Evolutionary conservation across 208 protist genomes (phyloP).

Genomic region (Acanthamoeba triangularis): DNA sequence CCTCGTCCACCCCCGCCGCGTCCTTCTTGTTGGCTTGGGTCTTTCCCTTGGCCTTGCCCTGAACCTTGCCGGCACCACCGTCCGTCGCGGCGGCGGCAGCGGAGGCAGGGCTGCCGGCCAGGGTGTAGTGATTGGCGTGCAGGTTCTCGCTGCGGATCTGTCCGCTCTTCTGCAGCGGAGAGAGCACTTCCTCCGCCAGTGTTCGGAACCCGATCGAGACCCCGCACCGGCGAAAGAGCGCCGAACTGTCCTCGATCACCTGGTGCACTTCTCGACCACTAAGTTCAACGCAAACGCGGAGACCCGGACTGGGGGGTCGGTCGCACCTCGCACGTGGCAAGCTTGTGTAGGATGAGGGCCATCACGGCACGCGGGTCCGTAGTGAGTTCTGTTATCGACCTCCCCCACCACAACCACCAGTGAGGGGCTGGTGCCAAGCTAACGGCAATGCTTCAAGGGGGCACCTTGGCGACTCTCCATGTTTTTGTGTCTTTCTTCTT

Average conservation of each 20-base stretch:
- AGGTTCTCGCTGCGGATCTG: constrained; percentile 28
- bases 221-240: background rate
- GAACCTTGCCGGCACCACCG: background rate
- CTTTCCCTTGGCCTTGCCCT: background rate
- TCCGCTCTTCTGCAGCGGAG: constrained; percentile 5
- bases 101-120: background rate
- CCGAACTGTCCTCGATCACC: constrained; percentile 53
- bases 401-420: background rate
- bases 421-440: background rate
- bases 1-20: background rate
- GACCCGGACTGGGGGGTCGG: too few relatives aligned
- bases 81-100: background rate
- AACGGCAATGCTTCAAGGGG: too few relatives aligned
- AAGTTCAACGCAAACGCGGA: background rate
- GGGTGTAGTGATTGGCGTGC: constrained; percentile 22
- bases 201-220: background rate
- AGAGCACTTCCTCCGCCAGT: constrained; percentile 31
- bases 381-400: background rate
- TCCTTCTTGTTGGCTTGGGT: background rate
- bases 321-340: background rate
- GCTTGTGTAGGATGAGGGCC: background rate
- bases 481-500: too few relatives aligned
- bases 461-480: too few relatives aligned
- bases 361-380: background rate
- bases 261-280: background rate